Evolutionary conservation across 768 basidiomycete genomes (phyloP), one percentile per base, ranked within the genome.

Genomic region (Trametes cinnabarina): DNA sequence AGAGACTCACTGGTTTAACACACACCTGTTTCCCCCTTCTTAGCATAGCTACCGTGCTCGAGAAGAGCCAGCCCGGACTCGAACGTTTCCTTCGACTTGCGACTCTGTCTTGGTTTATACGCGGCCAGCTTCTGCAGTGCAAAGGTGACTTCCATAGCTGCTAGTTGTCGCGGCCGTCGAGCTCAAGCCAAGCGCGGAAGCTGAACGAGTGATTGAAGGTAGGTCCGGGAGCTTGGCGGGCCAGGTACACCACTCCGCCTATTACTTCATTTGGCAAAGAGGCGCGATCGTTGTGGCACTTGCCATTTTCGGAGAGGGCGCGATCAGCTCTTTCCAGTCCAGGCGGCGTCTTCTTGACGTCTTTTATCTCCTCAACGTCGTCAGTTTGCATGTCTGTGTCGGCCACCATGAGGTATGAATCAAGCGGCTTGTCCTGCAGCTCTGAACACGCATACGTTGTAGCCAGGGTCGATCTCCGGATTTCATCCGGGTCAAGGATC

Each of bases 401-500:
- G 22, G 5, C 4, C n/a, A 48, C 23, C 25, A 55, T 48, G 54
- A 55, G 44, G 53, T 54, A 47, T 20, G 53, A 37, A 0, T 19
- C 15, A n/a, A 15, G 25, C 25, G 10, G 19, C 26, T 19, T 39
- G 12, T n/a, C 39, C 5, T 25, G 1, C 17, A 14, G 34, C 26
- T 8, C 15, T 47, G 46, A 39, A 40, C 47, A 32, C 25, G 26
- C 41, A 42, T 42, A 39, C 34, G 53, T 15, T 9, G 19, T 35
- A 49, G 35, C n/a, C 32, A 32, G 9, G 25, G 14, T 37, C 44
- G n/a, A 17, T 9, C 20, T 12, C 6, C 40, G 19, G 75, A 77
- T 55, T 57, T 61, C 46, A 76, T 87, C 65, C 73, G 74, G 46
- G 74, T 86, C 68, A 77, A 77, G 55, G 77, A 83, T 34, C 74